Conservation (phyloP, 1,139 yeast genomes). For the Kodamaea ohmeri region DNA sequence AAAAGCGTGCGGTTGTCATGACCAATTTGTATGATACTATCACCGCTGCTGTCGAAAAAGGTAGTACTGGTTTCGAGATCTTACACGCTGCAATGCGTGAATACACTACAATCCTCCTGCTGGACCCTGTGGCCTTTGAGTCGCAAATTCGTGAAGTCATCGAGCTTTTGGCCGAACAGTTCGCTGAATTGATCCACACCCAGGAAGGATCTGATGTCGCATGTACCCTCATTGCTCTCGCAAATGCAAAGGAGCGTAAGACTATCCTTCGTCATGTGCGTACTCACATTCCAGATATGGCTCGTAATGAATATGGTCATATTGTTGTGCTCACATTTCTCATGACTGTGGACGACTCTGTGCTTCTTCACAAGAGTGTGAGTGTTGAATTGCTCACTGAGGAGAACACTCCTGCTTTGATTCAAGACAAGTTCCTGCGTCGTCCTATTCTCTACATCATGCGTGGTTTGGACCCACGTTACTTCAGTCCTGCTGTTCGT, state of each 20-base stretch:
- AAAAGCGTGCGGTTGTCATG: constrained; percentile 75
- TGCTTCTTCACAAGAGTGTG: constrained; percentile 72
- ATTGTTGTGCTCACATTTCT: constrained; percentile 73
- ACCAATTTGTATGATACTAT: constrained; percentile 79
- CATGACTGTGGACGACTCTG: constrained; percentile 93
- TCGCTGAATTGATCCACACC: constrained; percentile 94
- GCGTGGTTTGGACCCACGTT: constrained; percentile 77
- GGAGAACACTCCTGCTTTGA: constrained; percentile 55
- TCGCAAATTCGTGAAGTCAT: constrained; percentile 76
- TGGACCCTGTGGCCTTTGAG: constrained; percentile 43
- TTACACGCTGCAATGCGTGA: constrained; percentile 96
- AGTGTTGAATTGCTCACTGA: constrained; percentile 53
- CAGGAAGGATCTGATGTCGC: constrained; percentile 94
- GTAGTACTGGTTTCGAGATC: constrained; percentile 94
- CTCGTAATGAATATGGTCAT: constrained; percentile 85
- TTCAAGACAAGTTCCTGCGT: constrained; percentile 76
- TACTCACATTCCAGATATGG: constrained; percentile 68
- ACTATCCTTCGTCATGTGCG: constrained; percentile 67
- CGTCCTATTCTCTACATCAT: constrained; percentile 84
- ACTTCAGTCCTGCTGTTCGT: constrained; percentile 69
- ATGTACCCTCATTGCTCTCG: constrained; percentile 69
- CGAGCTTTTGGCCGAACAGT: constrained; percentile 79
- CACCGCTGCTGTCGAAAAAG: constrained; percentile 88
- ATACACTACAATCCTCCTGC: constrained; percentile 66
- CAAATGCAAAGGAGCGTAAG: constrained; percentile 93